Conservation (phyloP, 1,284 basidiomycete genomes). For the Leccinum angustisporum region DNA sequence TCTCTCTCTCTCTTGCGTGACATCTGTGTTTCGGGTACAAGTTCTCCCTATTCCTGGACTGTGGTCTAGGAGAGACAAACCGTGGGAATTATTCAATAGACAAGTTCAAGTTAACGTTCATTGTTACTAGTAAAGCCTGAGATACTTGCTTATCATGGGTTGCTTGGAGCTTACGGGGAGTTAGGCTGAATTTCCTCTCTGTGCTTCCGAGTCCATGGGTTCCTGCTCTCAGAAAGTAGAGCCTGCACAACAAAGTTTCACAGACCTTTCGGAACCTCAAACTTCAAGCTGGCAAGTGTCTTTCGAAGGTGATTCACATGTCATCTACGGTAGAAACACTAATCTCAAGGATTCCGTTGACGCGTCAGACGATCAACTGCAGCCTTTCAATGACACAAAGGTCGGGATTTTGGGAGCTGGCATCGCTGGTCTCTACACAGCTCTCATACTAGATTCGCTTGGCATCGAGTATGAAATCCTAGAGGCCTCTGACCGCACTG, state of each 20-base stretch:
- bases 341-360: slow-evolving; percentile 9
- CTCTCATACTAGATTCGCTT: slow-evolving; percentile 34
- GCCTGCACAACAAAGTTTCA: background rate
- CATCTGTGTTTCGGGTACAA: too few species aligned
- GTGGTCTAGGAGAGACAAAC: too few species aligned
- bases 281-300: background rate
- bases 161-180: too few species aligned
- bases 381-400: background rate
- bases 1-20: too few species aligned
- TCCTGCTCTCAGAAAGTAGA: background rate
- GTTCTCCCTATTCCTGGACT: too few species aligned
- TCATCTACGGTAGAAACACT: background rate
- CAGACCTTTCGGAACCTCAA: background rate
- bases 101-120: too few species aligned
- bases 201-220: background rate
- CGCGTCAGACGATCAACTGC: background rate
- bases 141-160: too few species aligned
- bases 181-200: too few species aligned
- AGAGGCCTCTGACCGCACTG: slow-evolving; percentile 24
- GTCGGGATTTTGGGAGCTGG: slow-evolving; percentile 29
- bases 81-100: too few species aligned
- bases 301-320: slow-evolving; percentile 4
- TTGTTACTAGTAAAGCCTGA: too few species aligned
- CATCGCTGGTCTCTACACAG: slow-evolving; percentile 19
- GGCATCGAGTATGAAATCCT: slow-evolving; percentile 36